These are phyloP conservation scores for Monilinia fructicola DNA, from an alignment of 2,329 filamentous ascomycete genomes.

Conservation along the genomic window DNA sequence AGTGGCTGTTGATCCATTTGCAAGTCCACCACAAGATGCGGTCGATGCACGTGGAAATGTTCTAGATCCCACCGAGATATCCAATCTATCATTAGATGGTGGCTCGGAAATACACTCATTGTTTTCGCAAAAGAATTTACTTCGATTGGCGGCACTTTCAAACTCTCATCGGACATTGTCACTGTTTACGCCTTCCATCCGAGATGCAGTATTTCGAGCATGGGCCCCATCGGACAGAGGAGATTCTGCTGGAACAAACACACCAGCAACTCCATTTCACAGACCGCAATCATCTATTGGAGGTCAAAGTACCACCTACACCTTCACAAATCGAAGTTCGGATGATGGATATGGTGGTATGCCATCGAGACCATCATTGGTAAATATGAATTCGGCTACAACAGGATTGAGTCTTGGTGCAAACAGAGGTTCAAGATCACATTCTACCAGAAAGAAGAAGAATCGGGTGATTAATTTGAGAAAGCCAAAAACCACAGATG, in stretches of 20 bases:
- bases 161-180: slow-evolving; percentile 90
- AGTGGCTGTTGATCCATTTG: slow-evolving; percentile 70
- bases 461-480: slow-evolving; percentile 79
- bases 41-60: slow-evolving; percentile 78
- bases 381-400: slow-evolving; percentile 60
- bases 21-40: slow-evolving; percentile 76
- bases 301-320: slow-evolving; percentile 61
- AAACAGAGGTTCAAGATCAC: slow-evolving; percentile 53
- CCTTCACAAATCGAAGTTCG: slow-evolving; percentile 68
- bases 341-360: slow-evolving; percentile 53
- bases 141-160: slow-evolving; percentile 77
- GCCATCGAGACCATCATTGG: slow-evolving; percentile 67
- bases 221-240: slow-evolving; percentile 72
- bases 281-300: slow-evolving; percentile 64
- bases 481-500: slow-evolving; percentile 52
- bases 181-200: slow-evolving; percentile 86
- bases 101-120: slow-evolving; percentile 80
- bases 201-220: slow-evolving; percentile 86
- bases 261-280: slow-evolving; percentile 50
- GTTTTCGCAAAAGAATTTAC: slow-evolving; percentile 92
- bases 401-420: slow-evolving; percentile 64
- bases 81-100: slow-evolving; percentile 74
- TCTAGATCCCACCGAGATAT: slow-evolving; percentile 72
- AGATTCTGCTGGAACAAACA: slow-evolving; percentile 37
- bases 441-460: slow-evolving; percentile 74